These are phyloP conservation scores for Peronospora destructor DNA, from an alignment of 352 stramenopile genomes.

Conservation along the genomic window DNA sequence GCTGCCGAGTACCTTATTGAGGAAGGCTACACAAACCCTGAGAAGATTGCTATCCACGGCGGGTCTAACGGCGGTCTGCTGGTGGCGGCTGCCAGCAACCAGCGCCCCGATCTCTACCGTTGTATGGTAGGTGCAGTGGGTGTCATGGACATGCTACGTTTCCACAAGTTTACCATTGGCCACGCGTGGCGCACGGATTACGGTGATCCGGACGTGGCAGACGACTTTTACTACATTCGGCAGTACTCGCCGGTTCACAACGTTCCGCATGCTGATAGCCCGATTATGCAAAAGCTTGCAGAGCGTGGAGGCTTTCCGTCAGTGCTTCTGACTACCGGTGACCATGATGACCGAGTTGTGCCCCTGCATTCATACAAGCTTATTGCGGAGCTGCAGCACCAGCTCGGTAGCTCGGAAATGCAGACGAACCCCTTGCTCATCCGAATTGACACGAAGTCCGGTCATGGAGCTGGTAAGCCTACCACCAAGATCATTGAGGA, in stretches of 20 bases:
- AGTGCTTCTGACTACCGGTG: slow-evolving; percentile 79
- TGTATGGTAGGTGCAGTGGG: slow-evolving; percentile 90
- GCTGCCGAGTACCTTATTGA: slow-evolving; percentile 90
- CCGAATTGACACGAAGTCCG: slow-evolving; percentile 85
- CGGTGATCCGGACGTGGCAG: slow-evolving; percentile 67
- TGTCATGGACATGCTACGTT: slow-evolving; percentile 95
- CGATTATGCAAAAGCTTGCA: slow-evolving; percentile 41
- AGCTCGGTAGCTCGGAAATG: slow-evolving; percentile 41
- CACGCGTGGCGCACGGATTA: slow-evolving; percentile 87
- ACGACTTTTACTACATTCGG: slow-evolving; percentile 78
- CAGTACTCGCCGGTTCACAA: slow-evolving; percentile 89
- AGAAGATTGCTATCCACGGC: slow-evolving; percentile 88
- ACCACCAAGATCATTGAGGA: slow-evolving; percentile 87
- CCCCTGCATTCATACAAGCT: slow-evolving; percentile 89
- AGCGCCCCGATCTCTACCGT: slow-evolving; percentile 88
- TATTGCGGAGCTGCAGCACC: slow-evolving; percentile 79
- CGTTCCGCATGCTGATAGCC: slow-evolving; percentile 49
- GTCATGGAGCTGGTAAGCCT: slow-evolving; percentile 85
- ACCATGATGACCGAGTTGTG: slow-evolving; percentile 88
- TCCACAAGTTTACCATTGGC: slow-evolving; percentile 92
- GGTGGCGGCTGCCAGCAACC: slow-evolving; percentile 86
- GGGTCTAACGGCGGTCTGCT: slow-evolving; percentile 93
- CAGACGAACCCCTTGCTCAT: slow-evolving; percentile 86
- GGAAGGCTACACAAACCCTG: slow-evolving; percentile 80
- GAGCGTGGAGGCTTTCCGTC: slow-evolving; percentile 66